phyloP scores from a whole-genome alignment of 176 grass and related monocot species.

The Luzula sylvatica region DNA sequence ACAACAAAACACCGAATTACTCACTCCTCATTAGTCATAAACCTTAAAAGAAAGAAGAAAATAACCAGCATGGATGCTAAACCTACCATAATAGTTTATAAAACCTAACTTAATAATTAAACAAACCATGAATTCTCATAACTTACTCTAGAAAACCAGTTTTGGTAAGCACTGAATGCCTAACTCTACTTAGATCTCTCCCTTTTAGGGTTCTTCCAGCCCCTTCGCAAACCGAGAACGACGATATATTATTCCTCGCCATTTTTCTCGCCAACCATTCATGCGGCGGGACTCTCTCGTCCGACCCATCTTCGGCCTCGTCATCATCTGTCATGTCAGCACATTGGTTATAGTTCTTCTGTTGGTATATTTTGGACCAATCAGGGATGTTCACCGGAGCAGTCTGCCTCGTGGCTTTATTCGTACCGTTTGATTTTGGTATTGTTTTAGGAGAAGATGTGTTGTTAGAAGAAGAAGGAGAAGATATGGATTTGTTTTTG shows the following conservation, averaged over 20 bases:
- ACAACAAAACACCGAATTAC: constrained; percentile 12
- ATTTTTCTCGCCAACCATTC: constrained; percentile 48
- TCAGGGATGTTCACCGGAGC: constrained; percentile 34
- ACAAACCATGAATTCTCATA: neutral
- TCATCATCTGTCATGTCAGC: constrained; percentile 1
- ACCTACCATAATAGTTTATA: constrained; percentile 13
- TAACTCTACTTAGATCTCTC: constrained; percentile 43
- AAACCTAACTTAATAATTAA: neutral
- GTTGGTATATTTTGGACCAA: constrained; percentile 37
- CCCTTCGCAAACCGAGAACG: constrained; percentile 45
- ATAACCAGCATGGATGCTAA: neutral
- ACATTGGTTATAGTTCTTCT: neutral
- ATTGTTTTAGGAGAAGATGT: constrained; percentile 13
- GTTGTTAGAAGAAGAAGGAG: neutral
- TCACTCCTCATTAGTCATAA: neutral
- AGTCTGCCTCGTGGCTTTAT: constrained; percentile 9
- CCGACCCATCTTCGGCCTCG: constrained; percentile 16
- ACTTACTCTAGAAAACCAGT: constrained; percentile 41
- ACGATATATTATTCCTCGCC: constrained; percentile 39
- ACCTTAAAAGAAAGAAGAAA: neutral
- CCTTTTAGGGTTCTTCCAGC: constrained; percentile 45
- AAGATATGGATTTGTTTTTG: neutral
- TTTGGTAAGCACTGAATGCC: constrained; percentile 45
- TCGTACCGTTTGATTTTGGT: neutral
- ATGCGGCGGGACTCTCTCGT: constrained; percentile 27